Evolutionary conservation across 2,329 filamentous ascomycete genomes (phyloP).

Genomic region (Epichloe amarillans): DNA sequence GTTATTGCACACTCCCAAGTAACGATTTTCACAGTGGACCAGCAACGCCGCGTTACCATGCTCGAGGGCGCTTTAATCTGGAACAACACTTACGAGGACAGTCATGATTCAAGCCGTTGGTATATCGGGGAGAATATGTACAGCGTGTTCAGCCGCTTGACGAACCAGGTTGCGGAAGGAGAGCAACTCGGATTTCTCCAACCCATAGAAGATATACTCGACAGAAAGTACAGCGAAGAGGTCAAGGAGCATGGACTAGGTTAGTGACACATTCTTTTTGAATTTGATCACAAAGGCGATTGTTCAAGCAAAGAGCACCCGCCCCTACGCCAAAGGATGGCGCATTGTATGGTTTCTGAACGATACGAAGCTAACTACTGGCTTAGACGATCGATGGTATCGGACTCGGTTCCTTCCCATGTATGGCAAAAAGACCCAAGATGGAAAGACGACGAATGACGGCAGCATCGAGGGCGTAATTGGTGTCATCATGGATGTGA

Average conservation of each 20-base stretch:
- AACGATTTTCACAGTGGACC: slow-evolving; percentile 61
- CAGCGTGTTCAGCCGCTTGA: slow-evolving; percentile 44
- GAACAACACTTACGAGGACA: slow-evolving; percentile 28
- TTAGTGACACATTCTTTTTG: slow-evolving; percentile 13
- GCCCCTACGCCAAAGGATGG: no score
- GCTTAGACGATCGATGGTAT: slow-evolving; percentile 48
- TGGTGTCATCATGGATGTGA: slow-evolving; percentile 69
- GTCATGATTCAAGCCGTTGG: slow-evolving; percentile 29
- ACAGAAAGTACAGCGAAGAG: slow-evolving; percentile 45
- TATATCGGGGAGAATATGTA: slow-evolving; percentile 50
- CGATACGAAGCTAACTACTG: background rate
- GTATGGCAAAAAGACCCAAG: slow-evolving; percentile 39
- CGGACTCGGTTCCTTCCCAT: slow-evolving; percentile 59
- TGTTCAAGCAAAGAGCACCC: background rate
- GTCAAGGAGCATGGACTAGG: slow-evolving; percentile 50
- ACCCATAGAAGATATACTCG: slow-evolving; percentile 50
- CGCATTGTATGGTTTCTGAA: no score
- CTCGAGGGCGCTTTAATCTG: slow-evolving; percentile 55
- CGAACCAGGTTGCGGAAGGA: slow-evolving; percentile 27
- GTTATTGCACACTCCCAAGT: slow-evolving; percentile 65
- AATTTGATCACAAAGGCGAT: no score
- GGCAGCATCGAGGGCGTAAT: slow-evolving; percentile 56
- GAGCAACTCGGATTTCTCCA: slow-evolving; percentile 36
- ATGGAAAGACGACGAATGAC: slow-evolving; percentile 31
- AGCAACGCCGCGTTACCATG: slow-evolving; percentile 47